Conservation (phyloP, 192 early-diverging fungal species). For the Rhizoclosmatium globosum region DNA sequence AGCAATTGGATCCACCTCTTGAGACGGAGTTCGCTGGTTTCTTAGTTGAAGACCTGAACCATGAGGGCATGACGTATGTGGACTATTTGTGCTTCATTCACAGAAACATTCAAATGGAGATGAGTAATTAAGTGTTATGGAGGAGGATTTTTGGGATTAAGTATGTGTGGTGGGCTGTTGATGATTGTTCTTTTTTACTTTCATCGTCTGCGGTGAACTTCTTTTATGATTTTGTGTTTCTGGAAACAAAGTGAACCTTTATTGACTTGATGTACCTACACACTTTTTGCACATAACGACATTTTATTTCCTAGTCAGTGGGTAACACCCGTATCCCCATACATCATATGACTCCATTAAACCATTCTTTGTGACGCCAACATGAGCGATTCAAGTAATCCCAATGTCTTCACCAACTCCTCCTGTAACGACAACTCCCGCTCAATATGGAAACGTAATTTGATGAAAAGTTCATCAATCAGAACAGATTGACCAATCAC, state of each 20-base stretch:
- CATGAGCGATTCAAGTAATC: conserved; percentile 71
- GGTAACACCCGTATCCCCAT: too few relatives aligned
- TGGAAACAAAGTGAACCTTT: neutral
- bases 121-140: neutral
- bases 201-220: neutral
- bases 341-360: neutral
- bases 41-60: conserved; percentile 90
- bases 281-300: too few relatives aligned
- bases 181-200: neutral
- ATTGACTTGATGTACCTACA: too few relatives aligned
- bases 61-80: conserved; percentile 89
- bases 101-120: conserved; percentile 44
- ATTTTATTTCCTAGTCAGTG: too few relatives aligned
- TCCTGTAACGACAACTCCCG: conserved; percentile 83
- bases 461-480: conserved; percentile 79
- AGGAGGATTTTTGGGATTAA: neutral
- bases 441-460: conserved; percentile 75
- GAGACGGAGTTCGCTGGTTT: conserved; percentile 82
- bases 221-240: neutral
- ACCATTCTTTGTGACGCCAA: conserved; percentile 18
- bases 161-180: too few relatives aligned
- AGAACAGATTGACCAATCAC: conserved; percentile 82
- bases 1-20: conserved; percentile 76
- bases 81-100: conserved; percentile 92
- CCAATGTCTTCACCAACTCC: conserved; percentile 78